These are phyloP conservation scores for Lepiota brunneoincarnata DNA, from an alignment of 768 basidiomycete species.

Conservation along the genomic window DNA sequence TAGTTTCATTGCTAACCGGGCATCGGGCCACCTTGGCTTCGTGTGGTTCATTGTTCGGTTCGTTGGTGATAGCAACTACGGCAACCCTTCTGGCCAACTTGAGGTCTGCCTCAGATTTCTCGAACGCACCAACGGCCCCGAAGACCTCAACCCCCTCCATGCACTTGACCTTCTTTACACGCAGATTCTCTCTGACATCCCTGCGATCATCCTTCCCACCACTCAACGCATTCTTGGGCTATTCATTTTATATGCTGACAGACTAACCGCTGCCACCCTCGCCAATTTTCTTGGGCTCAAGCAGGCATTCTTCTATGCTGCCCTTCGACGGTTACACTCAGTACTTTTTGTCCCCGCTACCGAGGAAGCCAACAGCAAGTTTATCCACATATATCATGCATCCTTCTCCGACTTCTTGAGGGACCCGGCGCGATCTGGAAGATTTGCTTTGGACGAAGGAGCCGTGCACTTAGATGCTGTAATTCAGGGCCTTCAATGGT, in stretches of 20 bases:
- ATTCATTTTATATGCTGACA: not conserved
- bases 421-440: not conserved
- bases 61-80: not conserved
- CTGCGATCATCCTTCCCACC: not conserved
- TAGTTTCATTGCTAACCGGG: not conserved
- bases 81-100: not conserved
- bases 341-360: not conserved
- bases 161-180: not conserved
- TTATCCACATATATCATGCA: no score
- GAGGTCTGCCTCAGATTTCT: not conserved
- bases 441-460: not conserved
- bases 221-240: not conserved
- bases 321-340: not conserved
- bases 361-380: no score
- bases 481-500: not conserved
- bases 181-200: not conserved
- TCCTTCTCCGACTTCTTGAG: not conserved
- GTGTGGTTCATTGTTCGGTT: not conserved
- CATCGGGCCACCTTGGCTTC: conserved; percentile 3
- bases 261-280: not conserved
- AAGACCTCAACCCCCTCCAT: not conserved
- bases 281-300: not conserved
- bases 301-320: not conserved
- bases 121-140: not conserved
- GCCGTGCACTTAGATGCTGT: not conserved